Percentiles rank a stretch among this genome's conserved stretches.
These are phyloP conservation scores for Trichoderma gracile DNA, from an alignment of 2,329 filamentous ascomycete genomes.

Conservation along the genomic window DNA sequence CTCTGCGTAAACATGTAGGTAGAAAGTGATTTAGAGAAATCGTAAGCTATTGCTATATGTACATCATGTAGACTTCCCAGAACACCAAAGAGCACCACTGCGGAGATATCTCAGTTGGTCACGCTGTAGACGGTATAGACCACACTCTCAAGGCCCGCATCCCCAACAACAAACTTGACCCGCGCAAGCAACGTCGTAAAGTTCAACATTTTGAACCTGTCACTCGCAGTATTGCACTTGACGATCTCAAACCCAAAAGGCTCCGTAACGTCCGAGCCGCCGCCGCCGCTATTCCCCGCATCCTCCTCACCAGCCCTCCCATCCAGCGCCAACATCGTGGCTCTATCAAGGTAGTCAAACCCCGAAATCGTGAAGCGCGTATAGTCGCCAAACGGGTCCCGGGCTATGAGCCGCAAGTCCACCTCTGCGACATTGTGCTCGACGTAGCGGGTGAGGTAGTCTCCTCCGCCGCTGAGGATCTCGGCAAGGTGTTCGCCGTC, in stretches of 20 bases:
- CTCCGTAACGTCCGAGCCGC: neutral
- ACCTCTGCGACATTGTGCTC: constrained; percentile 12
- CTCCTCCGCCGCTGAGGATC: constrained; percentile 1
- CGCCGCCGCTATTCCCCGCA: too few species aligned
- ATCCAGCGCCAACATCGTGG: constrained; percentile 13
- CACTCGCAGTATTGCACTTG: constrained; percentile 14
- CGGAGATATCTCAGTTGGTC: neutral
- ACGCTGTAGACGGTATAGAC: constrained; percentile 1
- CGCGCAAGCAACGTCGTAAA: neutral
- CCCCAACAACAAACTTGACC: neutral
- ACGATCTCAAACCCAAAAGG: constrained; percentile 13
- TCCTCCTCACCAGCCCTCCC: neutral
- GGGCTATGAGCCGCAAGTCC: constrained; percentile 1
- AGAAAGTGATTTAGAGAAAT: too few species aligned
- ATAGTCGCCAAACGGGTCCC: neutral
- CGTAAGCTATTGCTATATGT: too few species aligned
- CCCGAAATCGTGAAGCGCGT: constrained; percentile 2
- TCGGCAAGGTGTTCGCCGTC: neutral
- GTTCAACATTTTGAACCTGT: neutral
- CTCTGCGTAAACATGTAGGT: too few species aligned
- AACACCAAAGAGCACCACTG: too few species aligned
- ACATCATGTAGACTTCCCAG: too few species aligned
- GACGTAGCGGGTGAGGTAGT: constrained; percentile 14
- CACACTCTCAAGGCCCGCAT: constrained; percentile 12
- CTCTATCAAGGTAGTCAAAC: constrained; percentile 16